Evolutionary conservation across 2,329 filamentous ascomycete genomes (phyloP).

Genomic region (Colletotrichum tropicicola): DNA sequence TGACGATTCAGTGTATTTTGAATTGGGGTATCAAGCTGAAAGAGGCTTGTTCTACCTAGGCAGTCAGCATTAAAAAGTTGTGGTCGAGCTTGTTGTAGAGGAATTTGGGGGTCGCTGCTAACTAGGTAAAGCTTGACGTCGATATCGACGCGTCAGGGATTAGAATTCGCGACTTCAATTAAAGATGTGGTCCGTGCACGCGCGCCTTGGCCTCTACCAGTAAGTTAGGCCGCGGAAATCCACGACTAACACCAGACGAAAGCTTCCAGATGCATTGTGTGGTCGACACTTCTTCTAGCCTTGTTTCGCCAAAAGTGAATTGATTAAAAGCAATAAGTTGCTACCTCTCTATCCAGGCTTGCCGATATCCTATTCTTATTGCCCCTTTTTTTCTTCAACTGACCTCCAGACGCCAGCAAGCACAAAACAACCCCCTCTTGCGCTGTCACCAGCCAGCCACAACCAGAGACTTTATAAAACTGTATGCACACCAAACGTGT

Average conservation of each 20-base stretch:
- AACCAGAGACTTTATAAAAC: neutral
- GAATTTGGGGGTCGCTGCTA: neutral
- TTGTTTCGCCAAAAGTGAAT: too few relatives aligned
- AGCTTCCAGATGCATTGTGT: too few relatives aligned
- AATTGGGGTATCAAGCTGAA: too few relatives aligned
- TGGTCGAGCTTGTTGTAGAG: neutral
- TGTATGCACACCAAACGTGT: neutral
- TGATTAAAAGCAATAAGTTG: neutral
- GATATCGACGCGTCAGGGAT: constrained; percentile 16
- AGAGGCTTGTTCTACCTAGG: too few relatives aligned
- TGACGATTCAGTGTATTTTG: neutral
- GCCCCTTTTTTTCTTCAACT: neutral
- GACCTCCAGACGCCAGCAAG: constrained; percentile 1
- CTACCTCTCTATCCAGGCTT: neutral
- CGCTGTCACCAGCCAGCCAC: neutral
- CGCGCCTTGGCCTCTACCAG: neutral
- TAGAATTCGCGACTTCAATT: constrained; percentile 15
- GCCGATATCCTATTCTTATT: neutral
- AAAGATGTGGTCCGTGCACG: neutral
- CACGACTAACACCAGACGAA: too few relatives aligned
- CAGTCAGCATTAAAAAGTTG: too few relatives aligned
- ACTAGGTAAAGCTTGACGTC: neutral
- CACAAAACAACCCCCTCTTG: neutral
- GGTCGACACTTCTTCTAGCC: neutral
- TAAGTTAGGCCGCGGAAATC: too few relatives aligned